These are phyloP conservation scores for Nicotiana otophora DNA, from an alignment of 257 asterid species.

Conservation along the genomic window DNA sequence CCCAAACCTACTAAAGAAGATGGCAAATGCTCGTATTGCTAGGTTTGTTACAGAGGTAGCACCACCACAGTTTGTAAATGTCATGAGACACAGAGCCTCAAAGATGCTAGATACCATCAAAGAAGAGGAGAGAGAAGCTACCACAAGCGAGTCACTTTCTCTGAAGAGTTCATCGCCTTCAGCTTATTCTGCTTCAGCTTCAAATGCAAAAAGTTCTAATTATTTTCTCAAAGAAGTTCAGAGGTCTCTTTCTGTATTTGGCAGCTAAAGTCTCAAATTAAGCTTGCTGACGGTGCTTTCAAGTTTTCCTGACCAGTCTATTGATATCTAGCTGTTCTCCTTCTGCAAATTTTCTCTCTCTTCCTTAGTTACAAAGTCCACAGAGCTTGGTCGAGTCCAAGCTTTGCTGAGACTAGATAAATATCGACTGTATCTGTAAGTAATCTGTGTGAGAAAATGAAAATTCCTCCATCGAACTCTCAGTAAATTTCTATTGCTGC, in stretches of 20 bases:
- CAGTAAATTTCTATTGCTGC: not conserved
- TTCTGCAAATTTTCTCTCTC: not conserved
- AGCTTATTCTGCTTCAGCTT: not conserved
- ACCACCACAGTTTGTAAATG: conserved; percentile 57
- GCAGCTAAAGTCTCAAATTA: not conserved
- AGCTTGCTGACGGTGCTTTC: not conserved
- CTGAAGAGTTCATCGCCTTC: not conserved
- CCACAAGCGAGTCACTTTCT: conserved; percentile 8
- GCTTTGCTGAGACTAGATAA: not conserved
- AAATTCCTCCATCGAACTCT: not conserved
- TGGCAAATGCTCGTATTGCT: conserved; percentile 58
- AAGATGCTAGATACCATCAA: conserved; percentile 62
- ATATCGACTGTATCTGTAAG: not conserved
- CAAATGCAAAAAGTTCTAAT: not conserved
- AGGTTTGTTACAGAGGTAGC: conserved; percentile 58
- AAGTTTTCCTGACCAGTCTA: not conserved
- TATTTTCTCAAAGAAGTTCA: conserved; percentile 17
- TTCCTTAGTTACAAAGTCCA: not conserved
- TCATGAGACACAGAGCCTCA: conserved; percentile 45
- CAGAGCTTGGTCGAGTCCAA: not conserved
- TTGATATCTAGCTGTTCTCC: not conserved
- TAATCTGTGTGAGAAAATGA: not conserved
- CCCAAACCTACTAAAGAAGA: conserved; percentile 1
- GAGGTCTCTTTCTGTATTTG: conserved; percentile 16
- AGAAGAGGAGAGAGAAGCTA: conserved; percentile 57